Base-by-base conservation (phyloP, 2,329 filamentous ascomycete genomes). In the Claviceps monticola region DNA sequence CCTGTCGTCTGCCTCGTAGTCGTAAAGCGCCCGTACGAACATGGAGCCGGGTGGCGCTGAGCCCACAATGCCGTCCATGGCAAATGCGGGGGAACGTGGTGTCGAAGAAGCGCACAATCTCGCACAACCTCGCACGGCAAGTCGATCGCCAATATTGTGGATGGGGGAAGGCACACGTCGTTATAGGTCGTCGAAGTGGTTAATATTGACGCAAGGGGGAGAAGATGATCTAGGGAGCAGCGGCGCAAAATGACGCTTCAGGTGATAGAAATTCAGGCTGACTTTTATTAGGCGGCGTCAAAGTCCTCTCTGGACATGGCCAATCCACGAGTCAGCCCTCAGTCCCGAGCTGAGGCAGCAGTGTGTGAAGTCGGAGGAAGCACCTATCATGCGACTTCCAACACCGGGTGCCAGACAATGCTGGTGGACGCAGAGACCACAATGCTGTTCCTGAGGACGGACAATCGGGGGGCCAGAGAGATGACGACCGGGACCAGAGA, bases 1-100 rank as follows among this genome's bases (percentile, higher is more conserved):
- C 61, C 88, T 83, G 70, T 98, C 93, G 71, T 98, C 91, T 63
- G 93, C 88, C 64, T 96, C 88, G 73, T 97, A 98, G 73, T 96
- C 88, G 75, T 97, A 98, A 57, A 97, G 79, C 46, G 93, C 93
- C 64, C 89, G 86, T 63, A 98, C 93, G 66, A 93, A 97, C 74
- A 96, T 84, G 63, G 83, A 80, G 65, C 80, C 78, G 55, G 74
- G 74, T 54, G 80, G 78, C 63, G 78, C 73, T 57, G 76, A 74
- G 56, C 76, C 75, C 60, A 78, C 71, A 57, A 81, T 71, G 57
- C 78, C 78, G 66, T 83, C 83, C 80, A 83, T 83, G 61, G 58
- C 51, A 49, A 44, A 44, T 51, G 48, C 51, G 48, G 48, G 48
- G 44, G 52, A 29, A 29, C 41, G 43, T 45, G 43, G n/a, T 29